Conservation (phyloP, 805 yeast genomes). For the Lipomyces starkeyi region DNA sequence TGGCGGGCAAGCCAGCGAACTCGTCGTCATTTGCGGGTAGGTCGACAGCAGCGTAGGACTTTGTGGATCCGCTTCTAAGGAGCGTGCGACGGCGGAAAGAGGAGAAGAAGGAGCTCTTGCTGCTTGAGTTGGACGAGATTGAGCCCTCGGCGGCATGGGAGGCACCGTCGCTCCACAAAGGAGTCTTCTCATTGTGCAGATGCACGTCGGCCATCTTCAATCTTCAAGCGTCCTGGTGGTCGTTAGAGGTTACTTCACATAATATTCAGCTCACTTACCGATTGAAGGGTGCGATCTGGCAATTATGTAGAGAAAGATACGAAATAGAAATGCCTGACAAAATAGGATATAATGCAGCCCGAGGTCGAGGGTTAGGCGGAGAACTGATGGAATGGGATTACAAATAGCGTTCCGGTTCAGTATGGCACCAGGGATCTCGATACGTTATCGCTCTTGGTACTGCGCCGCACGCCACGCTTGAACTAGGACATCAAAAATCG, state of each 20-base stretch:
- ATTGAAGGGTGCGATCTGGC: background rate
- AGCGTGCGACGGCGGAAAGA: constrained; percentile 16
- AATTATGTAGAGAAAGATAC: background rate
- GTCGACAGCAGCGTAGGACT: constrained; percentile 30
- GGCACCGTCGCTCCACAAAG: constrained; percentile 10
- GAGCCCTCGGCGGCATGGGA: constrained; percentile 26
- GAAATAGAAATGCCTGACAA: background rate
- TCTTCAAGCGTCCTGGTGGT: background rate
- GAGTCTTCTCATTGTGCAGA: constrained; percentile 25
- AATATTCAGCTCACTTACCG: background rate
- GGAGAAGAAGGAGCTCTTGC: constrained; percentile 18
- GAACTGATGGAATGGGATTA: no score
- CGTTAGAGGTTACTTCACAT: background rate
- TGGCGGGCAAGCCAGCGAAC: constrained; percentile 41
- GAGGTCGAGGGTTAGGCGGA: no score
- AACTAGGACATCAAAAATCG: no score
- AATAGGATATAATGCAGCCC: no score
- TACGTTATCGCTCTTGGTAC: no score
- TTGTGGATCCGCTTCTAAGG: constrained; percentile 12
- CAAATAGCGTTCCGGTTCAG: no score
- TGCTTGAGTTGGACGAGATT: constrained; percentile 16
- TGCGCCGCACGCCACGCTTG: background rate
- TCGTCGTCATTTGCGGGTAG: constrained; percentile 20
- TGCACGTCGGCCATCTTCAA: background rate
- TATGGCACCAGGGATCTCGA: no score